Percentiles rank a stretch among this genome's conserved stretches.
Conservation (phyloP, 805 yeast genomes). For the Kluyveromyces siamensis region DNA sequence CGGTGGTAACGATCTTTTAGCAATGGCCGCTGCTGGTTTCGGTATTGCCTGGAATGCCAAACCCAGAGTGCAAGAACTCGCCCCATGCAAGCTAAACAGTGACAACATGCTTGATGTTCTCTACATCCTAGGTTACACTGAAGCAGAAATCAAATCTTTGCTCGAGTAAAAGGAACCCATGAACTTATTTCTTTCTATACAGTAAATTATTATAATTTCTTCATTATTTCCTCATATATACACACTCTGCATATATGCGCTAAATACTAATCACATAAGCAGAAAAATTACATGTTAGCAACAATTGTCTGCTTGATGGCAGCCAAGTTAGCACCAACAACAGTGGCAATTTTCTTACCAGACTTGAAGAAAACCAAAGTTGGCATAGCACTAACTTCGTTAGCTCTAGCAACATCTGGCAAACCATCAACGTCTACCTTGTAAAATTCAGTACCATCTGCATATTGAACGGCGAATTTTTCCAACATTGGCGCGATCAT, state of each 20-base stretch:
- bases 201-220: neutral
- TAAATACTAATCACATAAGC: too few relatives aligned
- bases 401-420: constrained; percentile 61
- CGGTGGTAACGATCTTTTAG: constrained; percentile 90
- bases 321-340: constrained; percentile 86
- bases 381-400: constrained; percentile 54
- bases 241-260: too few relatives aligned
- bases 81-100: constrained; percentile 76
- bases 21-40: constrained; percentile 88
- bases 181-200: neutral
- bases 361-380: constrained; percentile 69
- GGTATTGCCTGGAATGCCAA: constrained; percentile 98
- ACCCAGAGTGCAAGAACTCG: constrained; percentile 76
- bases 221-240: neutral
- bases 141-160: constrained; percentile 39
- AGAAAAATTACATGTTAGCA: constrained; percentile 34
- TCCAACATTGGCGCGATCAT: constrained; percentile 92
- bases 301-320: constrained; percentile 64
- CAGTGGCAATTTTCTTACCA: constrained; percentile 70
- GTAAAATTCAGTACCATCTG: constrained; percentile 46
- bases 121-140: constrained; percentile 70
- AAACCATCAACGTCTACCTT: constrained; percentile 90
- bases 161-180: constrained; percentile 1
- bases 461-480: constrained; percentile 61
- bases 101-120: constrained; percentile 64